These are phyloP conservation scores for Rhizophagus sp. DNA, from an alignment of 192 early-diverging fungal species.

Conservation along the genomic window DNA sequence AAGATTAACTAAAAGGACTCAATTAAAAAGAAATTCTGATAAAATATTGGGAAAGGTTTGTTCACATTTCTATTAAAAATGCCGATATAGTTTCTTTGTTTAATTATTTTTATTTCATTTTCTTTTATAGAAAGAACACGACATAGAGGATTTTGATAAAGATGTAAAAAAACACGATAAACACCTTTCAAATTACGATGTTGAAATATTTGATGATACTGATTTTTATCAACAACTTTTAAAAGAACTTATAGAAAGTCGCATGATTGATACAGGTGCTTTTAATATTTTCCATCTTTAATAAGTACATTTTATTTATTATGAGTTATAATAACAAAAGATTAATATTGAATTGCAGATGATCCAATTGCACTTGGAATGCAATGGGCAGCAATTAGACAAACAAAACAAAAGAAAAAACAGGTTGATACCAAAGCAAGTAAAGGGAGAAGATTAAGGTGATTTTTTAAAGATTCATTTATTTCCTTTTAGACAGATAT, in stretches of 20 bases:
- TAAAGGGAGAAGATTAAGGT: slow-evolving; percentile 89
- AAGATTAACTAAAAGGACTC: slow-evolving; percentile 83
- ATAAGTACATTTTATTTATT: background rate
- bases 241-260: slow-evolving; percentile 92
- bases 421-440: slow-evolving; percentile 86
- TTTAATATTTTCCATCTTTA: background rate
- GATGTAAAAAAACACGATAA: slow-evolving; percentile 52
- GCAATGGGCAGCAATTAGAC: slow-evolving; percentile 81
- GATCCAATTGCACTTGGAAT: slow-evolving; percentile 80
- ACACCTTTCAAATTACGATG: slow-evolving; percentile 72
- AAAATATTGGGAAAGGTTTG: slow-evolving; percentile 51
- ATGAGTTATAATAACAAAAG: background rate
- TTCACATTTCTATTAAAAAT: background rate
- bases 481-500: background rate
- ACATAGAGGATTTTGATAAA: slow-evolving; percentile 33
- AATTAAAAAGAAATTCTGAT: slow-evolving; percentile 77
- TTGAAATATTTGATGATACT: slow-evolving; percentile 92
- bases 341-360: slow-evolving; percentile 49
- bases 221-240: slow-evolving; percentile 95
- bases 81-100: background rate
- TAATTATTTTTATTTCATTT: background rate
- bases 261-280: slow-evolving; percentile 75
- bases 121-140: slow-evolving; percentile 37
- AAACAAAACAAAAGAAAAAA: slow-evolving; percentile 72
- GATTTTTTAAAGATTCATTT: background rate